phyloP scores from a whole-genome alignment of 805 yeast genomes.

The Schizosaccharomyces cryophilus region DNA sequence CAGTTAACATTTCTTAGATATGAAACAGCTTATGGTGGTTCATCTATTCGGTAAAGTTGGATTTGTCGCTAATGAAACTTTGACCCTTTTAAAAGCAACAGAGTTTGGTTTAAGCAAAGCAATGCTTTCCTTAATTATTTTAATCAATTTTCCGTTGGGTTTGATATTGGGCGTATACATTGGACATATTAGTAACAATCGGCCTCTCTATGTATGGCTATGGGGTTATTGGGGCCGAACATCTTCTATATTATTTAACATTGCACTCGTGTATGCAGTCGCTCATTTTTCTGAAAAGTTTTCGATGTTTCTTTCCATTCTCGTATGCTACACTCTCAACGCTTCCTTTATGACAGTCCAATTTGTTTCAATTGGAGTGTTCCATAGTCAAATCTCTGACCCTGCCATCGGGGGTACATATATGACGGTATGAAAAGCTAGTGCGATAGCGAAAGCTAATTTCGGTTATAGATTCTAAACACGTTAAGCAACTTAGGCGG shows the following conservation, averaged over 20 bases:
- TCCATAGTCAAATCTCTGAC: constrained; percentile 87
- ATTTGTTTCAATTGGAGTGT: constrained; percentile 80
- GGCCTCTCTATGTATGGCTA: background rate
- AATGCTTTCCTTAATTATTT: constrained; percentile 73
- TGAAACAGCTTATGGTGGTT: constrained; percentile 47
- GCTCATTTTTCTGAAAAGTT: background rate
- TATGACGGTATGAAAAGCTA: constrained; percentile 34
- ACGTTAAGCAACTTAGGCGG: constrained; percentile 88
- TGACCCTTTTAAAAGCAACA: constrained; percentile 69
- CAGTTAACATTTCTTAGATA: constrained; percentile 19
- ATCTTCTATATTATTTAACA: background rate
- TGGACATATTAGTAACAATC: background rate
- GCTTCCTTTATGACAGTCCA: constrained; percentile 84
- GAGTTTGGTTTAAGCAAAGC: constrained; percentile 86
- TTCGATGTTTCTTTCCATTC: constrained; percentile 61
- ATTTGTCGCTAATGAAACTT: constrained; percentile 88
- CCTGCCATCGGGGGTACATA: constrained; percentile 93
- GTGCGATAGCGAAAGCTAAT: background rate
- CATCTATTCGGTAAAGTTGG: constrained; percentile 70
- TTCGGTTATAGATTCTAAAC: constrained; percentile 31
- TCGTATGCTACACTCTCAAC: constrained; percentile 24
- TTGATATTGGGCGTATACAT: constrained; percentile 16
- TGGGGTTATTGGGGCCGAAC: background rate
- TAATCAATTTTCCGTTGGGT: constrained; percentile 90
- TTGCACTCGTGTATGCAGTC: background rate